Evolutionary conservation across 768 basidiomycete genomes (phyloP), one percentile per base, ranked within the genome.

Genomic region (Phanerochaete sordida): DNA sequence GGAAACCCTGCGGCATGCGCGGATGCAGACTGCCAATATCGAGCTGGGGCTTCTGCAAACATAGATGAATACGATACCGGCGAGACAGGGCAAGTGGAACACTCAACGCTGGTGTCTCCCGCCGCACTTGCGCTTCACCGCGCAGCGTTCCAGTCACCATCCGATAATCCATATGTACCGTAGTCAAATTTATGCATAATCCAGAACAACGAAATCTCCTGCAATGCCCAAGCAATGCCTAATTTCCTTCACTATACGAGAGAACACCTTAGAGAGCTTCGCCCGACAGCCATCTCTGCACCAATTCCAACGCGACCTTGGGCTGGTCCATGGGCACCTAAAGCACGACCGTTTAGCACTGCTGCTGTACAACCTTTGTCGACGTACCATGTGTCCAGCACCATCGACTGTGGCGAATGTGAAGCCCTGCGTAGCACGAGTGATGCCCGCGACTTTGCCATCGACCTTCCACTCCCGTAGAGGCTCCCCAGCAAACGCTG

Each of bases 351-450:
- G n/a, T 37, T 30, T 16, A 39, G 11, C 2, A 8, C 3, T 31
- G 26, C 33, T 9, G 35, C 31, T 23, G 3, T 15, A 24, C 23
- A 26, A 16, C 2, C 12, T 39, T 4, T 7, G 26, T 11, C 21
- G 6, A 43, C 61, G 37, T 45, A 87, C 87, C 86, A 88, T 88
- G 74, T 91, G 90, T n/a, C 90, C 90, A 19, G 87, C 90, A 11
- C 78, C 85, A 44, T 79, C 71, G 48, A 89, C 73, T 0, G 83
- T 87, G 3, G 79, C 82, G 69, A 84, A 89, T 28, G 85, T 87
- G 53, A 93, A 72, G 15, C 81, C 81, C 8, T 76, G 77, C 23
- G 76, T 77, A 48, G 73, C 77, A 64, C 85, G 81, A 43, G 80
- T 82, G 66, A 73, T 73, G 4, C 88, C 88, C 0, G 79, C 88